These are phyloP conservation scores for Aspergillus affinis DNA, from an alignment of 495 filamentous ascomycete species.

Conservation along the genomic window DNA sequence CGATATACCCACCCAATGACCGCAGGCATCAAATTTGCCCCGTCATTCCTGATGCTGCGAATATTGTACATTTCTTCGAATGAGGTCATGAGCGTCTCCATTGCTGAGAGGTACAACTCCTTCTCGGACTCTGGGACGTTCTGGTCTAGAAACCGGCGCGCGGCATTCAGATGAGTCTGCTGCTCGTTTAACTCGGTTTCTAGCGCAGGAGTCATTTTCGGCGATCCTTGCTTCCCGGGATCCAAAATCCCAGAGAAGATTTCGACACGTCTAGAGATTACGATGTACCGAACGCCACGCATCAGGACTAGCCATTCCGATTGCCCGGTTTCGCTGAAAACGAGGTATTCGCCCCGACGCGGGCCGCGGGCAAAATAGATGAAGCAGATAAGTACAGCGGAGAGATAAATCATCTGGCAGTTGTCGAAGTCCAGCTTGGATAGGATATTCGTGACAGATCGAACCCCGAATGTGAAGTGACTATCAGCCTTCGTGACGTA, in stretches of 20 bases:
- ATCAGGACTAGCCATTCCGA: constrained; percentile 48
- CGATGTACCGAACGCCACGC: constrained; percentile 40
- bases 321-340: constrained; percentile 40
- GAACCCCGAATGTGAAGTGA: constrained; percentile 48
- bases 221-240: constrained; percentile 8
- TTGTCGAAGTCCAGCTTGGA: constrained; percentile 36
- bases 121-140: not conserved
- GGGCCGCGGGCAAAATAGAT: constrained; percentile 48
- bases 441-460: constrained; percentile 40
- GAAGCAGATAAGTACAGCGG: constrained; percentile 45
- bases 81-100: constrained; percentile 20
- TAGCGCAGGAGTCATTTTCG: constrained; percentile 13
- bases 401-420: constrained; percentile 47
- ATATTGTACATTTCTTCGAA: constrained; percentile 25
- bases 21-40: constrained; percentile 24
- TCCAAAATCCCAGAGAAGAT: constrained; percentile 34
- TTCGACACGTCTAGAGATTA: constrained; percentile 19
- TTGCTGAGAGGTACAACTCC: constrained; percentile 13
- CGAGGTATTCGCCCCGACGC: constrained; percentile 37
- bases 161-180: constrained; percentile 13
- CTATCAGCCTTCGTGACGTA: constrained; percentile 40
- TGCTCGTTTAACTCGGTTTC: constrained; percentile 23
- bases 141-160: constrained; percentile 19
- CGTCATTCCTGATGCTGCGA: constrained; percentile 13
- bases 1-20: constrained; percentile 41